Conservation (phyloP, 257 asterid species). For the Nyctanthes arbortristis region DNA sequence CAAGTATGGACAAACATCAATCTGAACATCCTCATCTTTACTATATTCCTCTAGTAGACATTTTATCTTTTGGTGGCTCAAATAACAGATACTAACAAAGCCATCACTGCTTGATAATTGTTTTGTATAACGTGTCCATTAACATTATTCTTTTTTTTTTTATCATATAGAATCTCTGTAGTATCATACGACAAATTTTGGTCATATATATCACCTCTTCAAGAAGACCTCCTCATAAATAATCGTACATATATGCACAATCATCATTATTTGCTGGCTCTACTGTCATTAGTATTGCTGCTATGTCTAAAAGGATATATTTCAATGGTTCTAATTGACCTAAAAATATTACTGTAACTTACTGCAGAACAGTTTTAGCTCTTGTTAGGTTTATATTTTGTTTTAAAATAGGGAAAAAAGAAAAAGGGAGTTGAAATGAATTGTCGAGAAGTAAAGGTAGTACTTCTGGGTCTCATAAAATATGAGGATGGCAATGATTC, state of each 20-base stretch:
- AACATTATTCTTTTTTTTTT: no score
- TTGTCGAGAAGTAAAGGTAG: no score
- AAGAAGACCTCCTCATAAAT: not conserved
- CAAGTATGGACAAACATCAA: not conserved
- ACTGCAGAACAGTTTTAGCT: no score
- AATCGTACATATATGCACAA: not conserved
- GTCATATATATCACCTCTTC: not conserved
- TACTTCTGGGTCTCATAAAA: no score
- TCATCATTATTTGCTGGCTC: not conserved
- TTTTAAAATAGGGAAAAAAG: no score
- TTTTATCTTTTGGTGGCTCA: not conserved
- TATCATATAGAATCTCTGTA: not conserved
- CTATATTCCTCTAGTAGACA: not conserved
- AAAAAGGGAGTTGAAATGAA: no score
- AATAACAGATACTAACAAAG: not conserved
- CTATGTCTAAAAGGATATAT: not conserved
- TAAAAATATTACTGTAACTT: no score
- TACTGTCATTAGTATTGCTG: not conserved
- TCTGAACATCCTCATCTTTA: not conserved
- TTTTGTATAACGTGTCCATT: not conserved
- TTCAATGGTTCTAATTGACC: no score
- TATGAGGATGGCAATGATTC: no score
- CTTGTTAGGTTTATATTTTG: no score
- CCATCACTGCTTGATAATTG: no score
- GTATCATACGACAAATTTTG: not conserved